phyloP scores from a whole-genome alignment of 805 yeast genomes.

The Clavispora phyllophila region DNA sequence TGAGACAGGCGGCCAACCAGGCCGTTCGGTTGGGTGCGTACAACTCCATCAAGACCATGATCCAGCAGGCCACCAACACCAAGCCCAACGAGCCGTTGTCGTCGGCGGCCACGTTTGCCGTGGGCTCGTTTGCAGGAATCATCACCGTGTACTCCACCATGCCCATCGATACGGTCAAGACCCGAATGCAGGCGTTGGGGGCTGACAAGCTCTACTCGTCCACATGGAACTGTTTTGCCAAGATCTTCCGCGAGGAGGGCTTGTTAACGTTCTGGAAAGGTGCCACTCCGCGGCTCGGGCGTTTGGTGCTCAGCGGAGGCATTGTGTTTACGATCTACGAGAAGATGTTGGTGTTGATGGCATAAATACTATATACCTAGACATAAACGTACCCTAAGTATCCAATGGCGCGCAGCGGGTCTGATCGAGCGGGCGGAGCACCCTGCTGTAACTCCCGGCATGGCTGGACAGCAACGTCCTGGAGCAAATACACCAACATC shows the following conservation, averaged over 20 bases:
- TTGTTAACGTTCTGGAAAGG: conserved; percentile 94
- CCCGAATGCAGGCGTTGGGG: conserved; percentile 93
- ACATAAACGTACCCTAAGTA: too few relatives aligned
- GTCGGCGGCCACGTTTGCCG: conserved; percentile 73
- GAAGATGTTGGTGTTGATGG: conserved; percentile 66
- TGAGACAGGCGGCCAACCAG: conserved; percentile 94
- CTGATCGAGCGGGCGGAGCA: too few relatives aligned
- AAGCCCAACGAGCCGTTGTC: conserved; percentile 72
- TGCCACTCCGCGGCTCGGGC: conserved; percentile 93
- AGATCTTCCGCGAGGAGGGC: conserved; percentile 83
- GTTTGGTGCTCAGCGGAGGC: conserved; percentile 91
- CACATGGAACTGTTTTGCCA: conserved; percentile 76
- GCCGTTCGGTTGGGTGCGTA: conserved; percentile 93
- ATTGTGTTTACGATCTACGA: conserved; percentile 96
- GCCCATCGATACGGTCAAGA: conserved; percentile 95
- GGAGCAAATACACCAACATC: too few relatives aligned
- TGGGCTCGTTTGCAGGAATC: conserved; percentile 88
- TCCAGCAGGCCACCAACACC: conserved; percentile 64
- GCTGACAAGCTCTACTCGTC: conserved; percentile 65
- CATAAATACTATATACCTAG: too few relatives aligned
- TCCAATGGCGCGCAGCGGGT: too few relatives aligned
- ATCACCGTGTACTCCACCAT: conserved; percentile 88
- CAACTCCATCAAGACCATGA: conserved; percentile 74
- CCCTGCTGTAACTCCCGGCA: too few relatives aligned
- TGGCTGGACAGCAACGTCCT: too few relatives aligned